phyloP scores from a whole-genome alignment of 176 grass and related monocot species.

The Ensete glaucum region DNA sequence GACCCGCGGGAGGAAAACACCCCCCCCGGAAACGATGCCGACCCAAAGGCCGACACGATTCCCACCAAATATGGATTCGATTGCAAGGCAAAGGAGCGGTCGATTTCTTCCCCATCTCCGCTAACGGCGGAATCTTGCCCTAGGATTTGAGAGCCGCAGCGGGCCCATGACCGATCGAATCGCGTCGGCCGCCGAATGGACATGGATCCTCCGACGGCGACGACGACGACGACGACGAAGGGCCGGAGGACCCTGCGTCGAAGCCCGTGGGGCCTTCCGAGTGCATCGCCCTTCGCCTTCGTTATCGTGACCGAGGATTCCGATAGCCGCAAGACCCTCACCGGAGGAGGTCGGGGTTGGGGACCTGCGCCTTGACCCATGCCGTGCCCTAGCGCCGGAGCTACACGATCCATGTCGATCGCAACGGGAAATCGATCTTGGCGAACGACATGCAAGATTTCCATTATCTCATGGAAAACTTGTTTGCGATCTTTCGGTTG shows the following conservation, averaged over 20 bases:
- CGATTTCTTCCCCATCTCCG: no score
- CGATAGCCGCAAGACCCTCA: conserved; percentile 34
- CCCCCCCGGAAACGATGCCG: no score
- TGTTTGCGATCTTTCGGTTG: no score
- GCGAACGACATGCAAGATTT: conserved; percentile 24
- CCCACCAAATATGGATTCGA: no score
- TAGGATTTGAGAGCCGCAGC: neutral
- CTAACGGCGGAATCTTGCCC: neutral
- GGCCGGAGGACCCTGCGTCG: conserved; percentile 25
- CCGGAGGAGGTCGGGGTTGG: conserved; percentile 43
- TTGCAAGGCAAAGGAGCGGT: no score
- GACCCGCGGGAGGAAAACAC: no score
- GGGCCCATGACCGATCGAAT: conserved; percentile 15
- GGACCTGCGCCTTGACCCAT: conserved; percentile 62
- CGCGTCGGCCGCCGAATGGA: conserved; percentile 61
- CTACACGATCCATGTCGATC: conserved; percentile 68
- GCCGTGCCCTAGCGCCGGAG: conserved; percentile 69
- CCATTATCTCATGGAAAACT: no score
- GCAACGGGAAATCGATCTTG: conserved; percentile 49
- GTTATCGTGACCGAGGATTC: conserved; percentile 61
- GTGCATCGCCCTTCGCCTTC: conserved; percentile 57
- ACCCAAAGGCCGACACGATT: no score
- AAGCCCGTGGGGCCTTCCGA: conserved; percentile 43
- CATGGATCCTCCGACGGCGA: conserved; percentile 31
- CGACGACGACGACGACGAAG: conserved; percentile 13